Evolutionary conservation across 176 grass and related monocot species (phyloP), one percentile per base, ranked within the genome.

Genomic region (Cocos nucifera): DNA sequence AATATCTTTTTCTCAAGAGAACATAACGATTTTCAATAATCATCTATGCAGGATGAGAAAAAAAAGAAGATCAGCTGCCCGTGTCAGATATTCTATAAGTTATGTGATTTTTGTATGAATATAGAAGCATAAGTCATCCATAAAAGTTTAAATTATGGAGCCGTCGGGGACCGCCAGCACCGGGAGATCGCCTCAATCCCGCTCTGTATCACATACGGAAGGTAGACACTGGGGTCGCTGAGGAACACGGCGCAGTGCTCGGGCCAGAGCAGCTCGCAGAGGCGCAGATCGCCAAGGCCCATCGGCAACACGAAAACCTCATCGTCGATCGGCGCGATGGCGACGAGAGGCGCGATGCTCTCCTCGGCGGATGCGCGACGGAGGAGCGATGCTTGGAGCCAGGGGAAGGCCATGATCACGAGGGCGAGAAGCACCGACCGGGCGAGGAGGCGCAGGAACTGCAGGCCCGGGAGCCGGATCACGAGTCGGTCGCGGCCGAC

Each of bases 361-460:
- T 44, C 35, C 9, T 1, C 35, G 35, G 35, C 10, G 7, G 35
- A 9, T 6, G 35, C 7, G 8, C 9, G 35, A 12, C 35, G 35
- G 62, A 35, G 18, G 32, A 49, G 68, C 14, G 65, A 49, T 0
- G 64, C 51, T 15, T 48, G 59, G 51, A 88, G 53, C 72, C 63
- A 75, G 15, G 66, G 58, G 17, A 79, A 49, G 19, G 69, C 67
- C 53, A 83, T 55, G 22, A 83, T n/a, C 29, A 70, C 12, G 52
- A 62, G 64, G 50, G 59, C 54, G 53, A 77, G 52, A 72, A 86
- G 53, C 27, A 59, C 70, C 32, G 65, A 65, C 55, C 75, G 60
- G 32, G 67, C 17, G 49, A 75, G 2, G 60, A 63, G 64, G 51
- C 63, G 57, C 48, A 80, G 25, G 35, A 76, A 54, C 20, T 30